Conservation (phyloP, 129 eudicot genomes). For the Flaveria linearis region DNA sequence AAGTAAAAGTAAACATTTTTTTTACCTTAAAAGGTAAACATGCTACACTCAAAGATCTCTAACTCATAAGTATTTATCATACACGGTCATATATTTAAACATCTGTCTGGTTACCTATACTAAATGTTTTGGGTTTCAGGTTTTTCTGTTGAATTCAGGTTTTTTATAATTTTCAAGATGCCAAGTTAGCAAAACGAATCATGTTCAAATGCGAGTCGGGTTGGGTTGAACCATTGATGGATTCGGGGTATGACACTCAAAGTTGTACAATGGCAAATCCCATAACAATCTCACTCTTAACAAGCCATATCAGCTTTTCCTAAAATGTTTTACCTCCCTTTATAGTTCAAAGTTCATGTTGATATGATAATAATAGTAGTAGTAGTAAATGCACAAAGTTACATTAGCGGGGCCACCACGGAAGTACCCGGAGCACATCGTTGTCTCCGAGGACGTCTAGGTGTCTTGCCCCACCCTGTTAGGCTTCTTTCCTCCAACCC, state of each 20-base stretch:
- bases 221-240: conserved; percentile 22
- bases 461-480: conserved; percentile 89
- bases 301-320: conserved; percentile 40
- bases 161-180: conserved; percentile 35
- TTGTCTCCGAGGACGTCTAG: conserved; percentile 90
- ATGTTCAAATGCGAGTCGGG: conserved; percentile 18
- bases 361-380: background rate
- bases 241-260: conserved; percentile 39
- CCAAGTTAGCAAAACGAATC: conserved; percentile 28
- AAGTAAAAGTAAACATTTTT: too few species aligned
- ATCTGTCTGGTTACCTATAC: too few species aligned
- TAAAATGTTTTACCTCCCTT: conserved; percentile 45
- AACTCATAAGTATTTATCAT: too few species aligned
- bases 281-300: conserved; percentile 43
- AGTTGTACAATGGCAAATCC: conserved; percentile 55
- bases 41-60: too few species aligned
- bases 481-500: conserved; percentile 77
- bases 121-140: too few species aligned
- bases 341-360: conserved; percentile 45
- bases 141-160: too few species aligned
- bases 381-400: conserved; percentile 35
- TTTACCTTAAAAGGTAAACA: too few species aligned
- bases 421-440: conserved; percentile 76
- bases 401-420: conserved; percentile 55
- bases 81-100: too few species aligned